Percentiles rank a stretch among this genome's conserved stretches.
phyloP scores from a whole-genome alignment of 2,329 filamentous ascomycete genomes.

The Tolypocladium inflatum region DNA sequence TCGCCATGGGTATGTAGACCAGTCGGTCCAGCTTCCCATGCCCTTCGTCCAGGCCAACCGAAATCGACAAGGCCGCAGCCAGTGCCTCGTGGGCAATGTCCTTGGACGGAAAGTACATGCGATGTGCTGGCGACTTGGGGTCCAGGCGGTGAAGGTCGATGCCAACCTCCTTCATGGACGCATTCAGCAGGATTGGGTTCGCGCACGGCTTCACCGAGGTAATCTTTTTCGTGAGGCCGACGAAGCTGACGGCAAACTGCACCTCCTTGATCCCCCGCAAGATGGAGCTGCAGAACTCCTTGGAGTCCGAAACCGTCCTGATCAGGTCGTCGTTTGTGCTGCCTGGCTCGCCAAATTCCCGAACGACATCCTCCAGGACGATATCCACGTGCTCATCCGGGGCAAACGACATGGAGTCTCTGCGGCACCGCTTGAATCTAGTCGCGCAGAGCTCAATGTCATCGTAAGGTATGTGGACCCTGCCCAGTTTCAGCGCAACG shows the following conservation, averaged over 20 bases:
- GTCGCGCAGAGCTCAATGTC: conserved; percentile 60
- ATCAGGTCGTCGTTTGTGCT: conserved; percentile 59
- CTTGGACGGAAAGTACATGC: conserved; percentile 93
- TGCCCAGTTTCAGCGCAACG: conserved; percentile 81
- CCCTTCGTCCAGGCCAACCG: conserved; percentile 86
- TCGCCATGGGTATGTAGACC: conserved; percentile 93
- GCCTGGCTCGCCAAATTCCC: conserved; percentile 62
- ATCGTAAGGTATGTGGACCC: conserved; percentile 84
- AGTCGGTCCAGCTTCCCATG: conserved; percentile 76
- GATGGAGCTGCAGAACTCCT: conserved; percentile 84
- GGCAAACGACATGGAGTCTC: conserved; percentile 23
- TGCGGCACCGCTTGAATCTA: conserved; percentile 39
- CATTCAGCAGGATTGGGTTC: conserved; percentile 69
- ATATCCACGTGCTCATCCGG: conserved; percentile 44
- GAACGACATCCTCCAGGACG: conserved; percentile 62
- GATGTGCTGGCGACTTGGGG: conserved; percentile 83
- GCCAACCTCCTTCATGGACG: conserved; percentile 93
- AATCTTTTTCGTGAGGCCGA: conserved; percentile 76
- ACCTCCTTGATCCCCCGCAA: conserved; percentile 91
- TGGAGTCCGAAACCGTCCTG: conserved; percentile 81
- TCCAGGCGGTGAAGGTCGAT: conserved; percentile 88
- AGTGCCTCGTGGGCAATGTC: conserved; percentile 94
- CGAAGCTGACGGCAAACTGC: conserved; percentile 86
- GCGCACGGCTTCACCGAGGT: conserved; percentile 56
- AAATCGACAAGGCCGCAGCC: conserved; percentile 83